Percentiles rank a stretch among this genome's conserved stretches.
phyloP scores from a whole-genome alignment of 2,329 filamentous ascomycete genomes.

The Aspergillus clavatus region DNA sequence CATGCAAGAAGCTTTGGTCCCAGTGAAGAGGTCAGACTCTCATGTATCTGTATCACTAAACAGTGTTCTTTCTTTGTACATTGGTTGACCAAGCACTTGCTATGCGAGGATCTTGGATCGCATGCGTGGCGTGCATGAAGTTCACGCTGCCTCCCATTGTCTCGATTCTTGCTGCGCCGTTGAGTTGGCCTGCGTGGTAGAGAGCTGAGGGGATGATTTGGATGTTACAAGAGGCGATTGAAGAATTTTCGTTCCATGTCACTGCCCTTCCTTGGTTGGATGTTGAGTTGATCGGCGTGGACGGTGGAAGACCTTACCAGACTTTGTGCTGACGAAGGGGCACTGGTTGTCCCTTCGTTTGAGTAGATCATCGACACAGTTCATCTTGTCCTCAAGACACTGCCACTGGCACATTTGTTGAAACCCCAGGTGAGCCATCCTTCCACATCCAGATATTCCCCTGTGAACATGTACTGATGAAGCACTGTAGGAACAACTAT shows the following conservation, averaged over 20 bases:
- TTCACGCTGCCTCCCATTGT: too few species aligned
- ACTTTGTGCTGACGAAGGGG: constrained; percentile 6
- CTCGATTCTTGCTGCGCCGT: not conserved
- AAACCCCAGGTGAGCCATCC: not conserved
- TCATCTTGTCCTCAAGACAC: not conserved
- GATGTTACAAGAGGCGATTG: not conserved
- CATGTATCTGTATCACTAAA: too few species aligned
- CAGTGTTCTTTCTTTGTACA: too few species aligned
- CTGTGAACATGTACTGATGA: too few species aligned
- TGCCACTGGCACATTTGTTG: not conserved
- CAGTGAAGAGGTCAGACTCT: too few species aligned
- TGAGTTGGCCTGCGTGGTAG: too few species aligned
- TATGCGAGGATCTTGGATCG: not conserved
- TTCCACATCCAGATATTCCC: not conserved
- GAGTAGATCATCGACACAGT: not conserved
- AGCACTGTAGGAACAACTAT: too few species aligned
- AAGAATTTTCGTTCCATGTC: not conserved
- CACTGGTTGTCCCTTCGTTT: constrained; percentile 1
- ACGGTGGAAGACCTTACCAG: constrained; percentile 10
- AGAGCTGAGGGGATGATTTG: not conserved
- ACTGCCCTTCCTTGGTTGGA: not conserved
- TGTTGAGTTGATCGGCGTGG: not conserved
- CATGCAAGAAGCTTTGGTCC: not conserved
- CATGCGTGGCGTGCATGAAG: not conserved
- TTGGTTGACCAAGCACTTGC: not conserved